These are phyloP conservation scores for Spergularia azorica DNA, from an alignment of 179 eudicot species.

Conservation along the genomic window DNA sequence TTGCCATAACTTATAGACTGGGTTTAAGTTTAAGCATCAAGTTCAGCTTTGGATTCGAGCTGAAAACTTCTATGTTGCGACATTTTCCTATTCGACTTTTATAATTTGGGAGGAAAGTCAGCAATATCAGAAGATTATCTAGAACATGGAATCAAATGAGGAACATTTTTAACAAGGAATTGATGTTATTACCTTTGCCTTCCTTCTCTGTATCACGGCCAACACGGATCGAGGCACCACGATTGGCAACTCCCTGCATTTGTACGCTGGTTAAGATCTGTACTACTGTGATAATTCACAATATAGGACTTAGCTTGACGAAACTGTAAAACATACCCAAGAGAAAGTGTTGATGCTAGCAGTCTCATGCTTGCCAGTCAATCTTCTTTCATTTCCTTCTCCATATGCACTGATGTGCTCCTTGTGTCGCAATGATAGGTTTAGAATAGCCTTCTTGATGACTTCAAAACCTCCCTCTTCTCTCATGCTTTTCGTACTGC, in stretches of 20 bases:
- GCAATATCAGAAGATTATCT: neutral
- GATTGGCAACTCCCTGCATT: conserved; percentile 58
- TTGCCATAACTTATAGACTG: neutral
- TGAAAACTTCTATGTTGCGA: neutral
- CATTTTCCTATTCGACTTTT: neutral
- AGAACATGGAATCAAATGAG: neutral
- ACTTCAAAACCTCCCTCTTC: conserved; percentile 57
- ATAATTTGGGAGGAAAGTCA: neutral
- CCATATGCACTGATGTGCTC: conserved; percentile 75
- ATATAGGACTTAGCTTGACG: neutral
- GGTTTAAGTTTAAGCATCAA: no score
- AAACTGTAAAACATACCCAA: conserved; percentile 44
- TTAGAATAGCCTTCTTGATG: conserved; percentile 61
- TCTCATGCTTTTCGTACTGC: conserved; percentile 67
- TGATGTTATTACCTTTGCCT: conserved; percentile 38
- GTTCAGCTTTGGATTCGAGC: neutral
- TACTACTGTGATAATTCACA: neutral
- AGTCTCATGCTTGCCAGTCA: conserved; percentile 70
- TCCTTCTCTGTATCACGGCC: conserved; percentile 66
- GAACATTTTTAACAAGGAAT: neutral
- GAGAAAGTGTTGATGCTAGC: conserved; percentile 53
- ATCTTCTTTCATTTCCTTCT: conserved; percentile 68
- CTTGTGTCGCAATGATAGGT: conserved; percentile 59
- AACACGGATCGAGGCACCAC: conserved; percentile 68
- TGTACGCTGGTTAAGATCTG: conserved; percentile 6